Percentiles rank a stretch among this genome's conserved stretches.
Conservation (phyloP, 1,284 basidiomycete species). For the Calocybe gambosa region DNA sequence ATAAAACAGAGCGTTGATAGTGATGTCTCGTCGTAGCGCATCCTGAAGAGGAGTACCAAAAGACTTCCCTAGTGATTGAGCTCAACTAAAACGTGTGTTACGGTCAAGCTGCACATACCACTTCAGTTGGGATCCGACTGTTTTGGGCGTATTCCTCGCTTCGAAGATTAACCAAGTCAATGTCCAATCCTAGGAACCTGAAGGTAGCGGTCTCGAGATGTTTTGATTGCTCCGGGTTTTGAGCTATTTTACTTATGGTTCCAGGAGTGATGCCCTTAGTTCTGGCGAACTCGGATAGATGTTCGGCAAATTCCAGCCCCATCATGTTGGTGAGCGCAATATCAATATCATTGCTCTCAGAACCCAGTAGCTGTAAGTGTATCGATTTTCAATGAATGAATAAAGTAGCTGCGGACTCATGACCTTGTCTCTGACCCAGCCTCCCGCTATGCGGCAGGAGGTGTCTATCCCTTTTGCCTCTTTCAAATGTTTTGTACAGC, state of each 20-base stretch:
- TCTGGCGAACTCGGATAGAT: constrained; percentile 66
- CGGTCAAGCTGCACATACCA: constrained; percentile 48
- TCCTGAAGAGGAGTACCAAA: constrained; percentile 95
- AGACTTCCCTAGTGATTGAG: constrained; percentile 38
- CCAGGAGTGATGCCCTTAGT: constrained; percentile 52
- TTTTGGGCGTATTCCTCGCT: constrained; percentile 87
- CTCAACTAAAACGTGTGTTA: neutral
- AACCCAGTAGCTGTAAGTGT: constrained; percentile 66
- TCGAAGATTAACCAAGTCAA: constrained; percentile 94
- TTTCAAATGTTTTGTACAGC: constrained; percentile 53
- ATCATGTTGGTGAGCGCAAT: constrained; percentile 88
- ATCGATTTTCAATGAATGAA: constrained; percentile 9
- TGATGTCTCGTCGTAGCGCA: constrained; percentile 87
- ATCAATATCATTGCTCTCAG: constrained; percentile 90
- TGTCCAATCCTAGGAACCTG: constrained; percentile 73
- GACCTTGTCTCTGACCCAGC: constrained; percentile 98
- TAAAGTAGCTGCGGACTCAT: constrained; percentile 14
- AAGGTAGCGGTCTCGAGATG: constrained; percentile 97
- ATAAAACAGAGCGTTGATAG: constrained; percentile 96
- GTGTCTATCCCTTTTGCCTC: constrained; percentile 48
- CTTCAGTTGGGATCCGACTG: constrained; percentile 85
- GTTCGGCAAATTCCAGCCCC: constrained; percentile 84
- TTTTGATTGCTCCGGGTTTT: constrained; percentile 97
- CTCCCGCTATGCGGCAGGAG: constrained; percentile 85
- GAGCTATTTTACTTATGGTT: constrained; percentile 76